phyloP scores from a whole-genome alignment of 2,329 filamentous ascomycete genomes.

The Trichoderma breve region DNA sequence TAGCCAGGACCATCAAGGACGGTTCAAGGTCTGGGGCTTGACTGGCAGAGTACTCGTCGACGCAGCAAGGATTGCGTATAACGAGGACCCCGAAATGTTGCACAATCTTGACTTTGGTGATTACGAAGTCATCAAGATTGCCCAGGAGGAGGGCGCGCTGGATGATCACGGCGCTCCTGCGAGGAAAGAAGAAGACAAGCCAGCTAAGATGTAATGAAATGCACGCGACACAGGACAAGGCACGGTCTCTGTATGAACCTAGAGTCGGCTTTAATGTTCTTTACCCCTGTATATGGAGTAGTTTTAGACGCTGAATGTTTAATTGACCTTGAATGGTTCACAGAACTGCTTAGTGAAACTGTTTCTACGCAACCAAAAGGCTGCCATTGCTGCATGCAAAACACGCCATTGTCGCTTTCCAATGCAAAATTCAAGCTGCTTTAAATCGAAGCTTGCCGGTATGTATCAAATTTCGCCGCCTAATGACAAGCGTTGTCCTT shows the following conservation, averaged over 20 bases:
- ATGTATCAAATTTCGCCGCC: constrained; percentile 23
- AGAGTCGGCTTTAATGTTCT: neutral
- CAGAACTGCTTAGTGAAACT: neutral
- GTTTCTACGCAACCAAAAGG: neutral
- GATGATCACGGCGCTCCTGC: constrained; percentile 27
- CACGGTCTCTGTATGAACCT: neutral
- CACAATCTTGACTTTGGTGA: constrained; percentile 56
- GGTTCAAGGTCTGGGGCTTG: constrained; percentile 93
- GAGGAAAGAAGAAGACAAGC: constrained; percentile 31
- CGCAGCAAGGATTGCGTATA: constrained; percentile 80
- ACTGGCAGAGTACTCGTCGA: constrained; percentile 89
- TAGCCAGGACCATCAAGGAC: constrained; percentile 42
- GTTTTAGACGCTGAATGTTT: neutral
- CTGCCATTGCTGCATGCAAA: neutral
- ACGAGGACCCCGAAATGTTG: constrained; percentile 80
- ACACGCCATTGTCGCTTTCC: neutral
- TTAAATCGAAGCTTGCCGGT: neutral
- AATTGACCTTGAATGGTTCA: neutral
- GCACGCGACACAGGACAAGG: neutral
- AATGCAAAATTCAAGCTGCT: neutral
- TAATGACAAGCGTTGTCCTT: constrained; percentile 93
- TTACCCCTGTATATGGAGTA: neutral
- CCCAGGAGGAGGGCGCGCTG: constrained; percentile 47
- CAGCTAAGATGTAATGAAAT: constrained; percentile 33
- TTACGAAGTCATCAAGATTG: constrained; percentile 47